These are phyloP conservation scores for Dendrobium nobile DNA, from an alignment of 106 monocot species.

Conservation along the genomic window DNA sequence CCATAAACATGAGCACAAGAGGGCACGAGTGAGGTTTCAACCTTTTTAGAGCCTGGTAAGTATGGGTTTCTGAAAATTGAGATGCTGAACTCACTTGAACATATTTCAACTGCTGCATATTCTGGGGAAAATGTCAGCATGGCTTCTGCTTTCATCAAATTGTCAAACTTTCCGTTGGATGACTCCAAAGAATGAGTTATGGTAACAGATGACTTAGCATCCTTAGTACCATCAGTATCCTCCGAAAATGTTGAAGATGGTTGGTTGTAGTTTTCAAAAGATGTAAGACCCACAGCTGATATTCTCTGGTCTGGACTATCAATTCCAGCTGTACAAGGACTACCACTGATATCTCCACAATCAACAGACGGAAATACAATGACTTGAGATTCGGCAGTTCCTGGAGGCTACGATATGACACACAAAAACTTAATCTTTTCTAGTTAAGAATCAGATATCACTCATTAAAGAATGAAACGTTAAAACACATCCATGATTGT, in stretches of 20 bases:
- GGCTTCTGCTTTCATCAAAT: constrained; percentile 78
- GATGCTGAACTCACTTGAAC: constrained; percentile 29
- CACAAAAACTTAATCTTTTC: neutral
- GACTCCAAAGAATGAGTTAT: constrained; percentile 16
- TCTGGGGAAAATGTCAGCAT: constrained; percentile 81
- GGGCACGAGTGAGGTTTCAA: constrained; percentile 36
- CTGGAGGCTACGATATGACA: constrained; percentile 56
- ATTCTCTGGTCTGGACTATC: constrained; percentile 55
- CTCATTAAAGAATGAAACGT: neutral
- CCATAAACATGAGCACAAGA: constrained; percentile 44
- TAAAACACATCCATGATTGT: neutral
- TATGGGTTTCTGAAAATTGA: constrained; percentile 72
- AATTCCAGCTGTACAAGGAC: constrained; percentile 33
- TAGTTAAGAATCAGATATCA: neutral
- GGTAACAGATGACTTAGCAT: constrained; percentile 23
- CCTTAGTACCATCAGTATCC: constrained; percentile 38
- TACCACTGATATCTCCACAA: constrained; percentile 44
- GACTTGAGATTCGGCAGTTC: constrained; percentile 76
- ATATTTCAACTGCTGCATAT: constrained; percentile 78
- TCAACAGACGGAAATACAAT: constrained; percentile 44
- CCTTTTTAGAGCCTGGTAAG: constrained; percentile 63
- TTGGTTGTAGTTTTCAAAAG: constrained; percentile 50
- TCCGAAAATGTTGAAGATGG: constrained; percentile 19
- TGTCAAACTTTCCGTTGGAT: constrained; percentile 45
- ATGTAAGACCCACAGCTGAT: constrained; percentile 40